Base-by-base conservation (phyloP, 257 asterid genomes). In the Solanum rostratum region DNA sequence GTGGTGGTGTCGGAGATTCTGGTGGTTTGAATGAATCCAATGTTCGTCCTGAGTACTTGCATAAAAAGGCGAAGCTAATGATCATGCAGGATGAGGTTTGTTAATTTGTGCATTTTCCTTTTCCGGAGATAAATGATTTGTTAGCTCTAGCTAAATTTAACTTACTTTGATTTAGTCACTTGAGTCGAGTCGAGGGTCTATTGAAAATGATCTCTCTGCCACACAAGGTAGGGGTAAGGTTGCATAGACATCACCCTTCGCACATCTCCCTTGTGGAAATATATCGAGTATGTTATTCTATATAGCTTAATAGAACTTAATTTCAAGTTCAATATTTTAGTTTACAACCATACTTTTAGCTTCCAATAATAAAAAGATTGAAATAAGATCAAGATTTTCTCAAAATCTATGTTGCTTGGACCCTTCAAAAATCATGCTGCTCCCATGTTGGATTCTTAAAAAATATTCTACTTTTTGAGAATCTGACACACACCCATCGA, bases 1-100 rank as follows among this genome's bases (percentile, higher is more conserved):
- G 79, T 15, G 70, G 20, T 30, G 87, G 20, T n/a, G 87, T 20
- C 6, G 88, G 87, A 84, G 88, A 87, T 85, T 86, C 88, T 0
- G 79, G 90, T 81, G 89, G 74, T 30, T 87, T 90, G 9, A 46
- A 20, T 41, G 86, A 84, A 37, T 81, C 90, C 45, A 52, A 43
- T 68, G 52, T 14, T 7, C 81, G 83, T 43, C 90, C 91, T 3
- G 92, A 90, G 13, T 88, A 41, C 87, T 87, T 86, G 12, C 90
- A 86, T 74, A 88, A 84, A 84, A 90, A 88, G 81, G 90, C 88
- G 1, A 90, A 87, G 89, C 88, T 90, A 11, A 22, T 90, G 33
- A 80, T 33, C 80, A 83, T 90, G 91, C 90, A 82, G 84, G 90
- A 90, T 3, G 91, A 88, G 92, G 92, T 90, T 27, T 27, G 71